Conservation (phyloP, 805 yeast species). For the Pichia sporocuriosa region DNA sequence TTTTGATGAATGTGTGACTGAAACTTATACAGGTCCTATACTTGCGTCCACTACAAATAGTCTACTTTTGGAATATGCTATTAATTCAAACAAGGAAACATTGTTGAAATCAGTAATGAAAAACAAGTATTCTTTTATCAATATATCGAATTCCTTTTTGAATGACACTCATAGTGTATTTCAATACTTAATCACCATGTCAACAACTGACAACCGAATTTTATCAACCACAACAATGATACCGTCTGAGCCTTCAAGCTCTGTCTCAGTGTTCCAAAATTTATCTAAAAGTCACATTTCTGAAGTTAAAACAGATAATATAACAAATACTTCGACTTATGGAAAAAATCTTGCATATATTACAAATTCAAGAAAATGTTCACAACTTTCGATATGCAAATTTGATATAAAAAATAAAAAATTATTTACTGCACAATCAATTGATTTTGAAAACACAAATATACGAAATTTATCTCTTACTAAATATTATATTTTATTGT, state of each 20-base stretch:
- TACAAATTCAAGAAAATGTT: neutral
- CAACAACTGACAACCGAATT: conserved; percentile 14
- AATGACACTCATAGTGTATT: conserved; percentile 5
- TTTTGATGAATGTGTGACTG: conserved; percentile 22
- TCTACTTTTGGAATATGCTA: conserved; percentile 37
- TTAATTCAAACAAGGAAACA: conserved; percentile 40
- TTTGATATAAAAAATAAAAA: conserved; percentile 18
- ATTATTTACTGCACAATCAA: conserved; percentile 14
- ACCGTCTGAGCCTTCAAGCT: conserved; percentile 9
- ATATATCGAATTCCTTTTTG: neutral
- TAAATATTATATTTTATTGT: conserved; percentile 45
- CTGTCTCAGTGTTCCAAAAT: conserved; percentile 9
- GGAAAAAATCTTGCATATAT: neutral
- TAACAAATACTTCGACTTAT: conserved; percentile 3
- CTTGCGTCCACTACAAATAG: conserved; percentile 46
- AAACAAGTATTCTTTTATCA: conserved; percentile 14
- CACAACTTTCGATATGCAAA: conserved; percentile 11
- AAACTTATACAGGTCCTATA: conserved; percentile 36
- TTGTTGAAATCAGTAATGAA: conserved; percentile 37
- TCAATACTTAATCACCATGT: conserved; percentile 9
- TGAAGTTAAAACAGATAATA: neutral
- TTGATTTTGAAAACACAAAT: conserved; percentile 6
- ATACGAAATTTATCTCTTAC: conserved; percentile 40
- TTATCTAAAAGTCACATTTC: conserved; percentile 21
- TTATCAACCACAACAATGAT: conserved; percentile 13